Base-by-base conservation (phyloP, 2,329 filamentous ascomycete genomes). In the Aspergillus novofumigatus region DNA sequence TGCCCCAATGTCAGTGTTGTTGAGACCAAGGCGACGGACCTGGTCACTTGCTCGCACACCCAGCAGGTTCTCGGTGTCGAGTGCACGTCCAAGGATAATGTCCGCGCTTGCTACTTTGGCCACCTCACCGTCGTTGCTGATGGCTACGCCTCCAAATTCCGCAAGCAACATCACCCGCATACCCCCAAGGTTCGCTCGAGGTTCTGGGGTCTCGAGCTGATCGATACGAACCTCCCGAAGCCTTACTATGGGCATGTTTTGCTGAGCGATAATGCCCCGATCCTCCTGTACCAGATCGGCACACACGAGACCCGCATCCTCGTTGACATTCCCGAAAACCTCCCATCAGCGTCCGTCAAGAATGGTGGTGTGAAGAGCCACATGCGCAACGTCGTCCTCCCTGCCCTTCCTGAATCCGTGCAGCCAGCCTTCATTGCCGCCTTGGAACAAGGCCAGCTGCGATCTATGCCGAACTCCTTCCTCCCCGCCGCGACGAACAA, bases 261-360 rank as follows among this genome's bases (percentile, higher is more conserved):
- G 54, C 89, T 99, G 60, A 88, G 88, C 66, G 84, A 90, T 62
- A 83, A 85, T 49, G 80, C 86, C 0, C 93, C 94, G 0, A 86
- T 96, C 35, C 86, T 99, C 25, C 84, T 99, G 57, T 99, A 99
- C 80, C 94, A 97, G 77, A 99, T 99, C 71, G 93, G 94, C 69
- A 89, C 91, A 4, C 92, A 89, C 77, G 94, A 97, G 78, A 99
- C 94, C 1, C 86, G 94, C 62, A 90, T 89, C 11, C 83, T 99
- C 23, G 85, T 97, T 67, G 92, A 97, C 72, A 86, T 97, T 11
- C 93, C 93, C 4, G 84, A 88, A 29, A 85, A 88, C 68, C 81
- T 90, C 1, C 86, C 91, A 7, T 86, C 86, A 20, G 92, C 93
- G 0, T 84, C 87, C 0, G 79, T 87, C 1, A 83, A 86, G 38